Percentiles rank a stretch among this genome's conserved stretches.
Conservation (phyloP, 2,329 filamentous ascomycete genomes). For the Trichoderma sp. region DNA sequence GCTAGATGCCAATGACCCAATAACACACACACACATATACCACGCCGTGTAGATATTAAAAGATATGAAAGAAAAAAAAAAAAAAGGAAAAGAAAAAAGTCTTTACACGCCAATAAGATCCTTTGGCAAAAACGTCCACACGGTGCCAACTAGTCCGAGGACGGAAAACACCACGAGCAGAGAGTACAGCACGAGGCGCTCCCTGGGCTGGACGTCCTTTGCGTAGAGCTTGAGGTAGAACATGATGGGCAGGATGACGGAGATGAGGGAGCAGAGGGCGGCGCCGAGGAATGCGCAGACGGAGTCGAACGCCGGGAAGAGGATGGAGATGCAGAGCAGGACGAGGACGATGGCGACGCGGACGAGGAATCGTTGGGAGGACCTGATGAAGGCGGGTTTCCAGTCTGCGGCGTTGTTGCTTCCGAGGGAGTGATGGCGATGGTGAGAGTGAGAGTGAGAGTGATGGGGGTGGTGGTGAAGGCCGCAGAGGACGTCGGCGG, state of each 20-base stretch:
- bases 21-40: not conserved
- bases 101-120: constrained; percentile 58
- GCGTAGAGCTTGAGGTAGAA: constrained; percentile 92
- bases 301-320: constrained; percentile 75
- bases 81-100: not conserved
- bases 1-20: not conserved
- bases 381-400: constrained; percentile 41
- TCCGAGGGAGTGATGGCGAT: constrained; percentile 24
- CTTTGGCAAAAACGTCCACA: constrained; percentile 85
- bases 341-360: constrained; percentile 65
- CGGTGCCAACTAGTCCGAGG: constrained; percentile 73
- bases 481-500: constrained; percentile 75
- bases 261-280: constrained; percentile 89
- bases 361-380: constrained; percentile 54
- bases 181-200: constrained; percentile 64
- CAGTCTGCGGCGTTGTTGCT: constrained; percentile 40
- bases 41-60: not conserved
- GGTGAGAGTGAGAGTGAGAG: too few species aligned
- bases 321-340: constrained; percentile 69
- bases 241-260: constrained; percentile 79
- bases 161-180: constrained; percentile 67
- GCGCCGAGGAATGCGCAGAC: constrained; percentile 91
- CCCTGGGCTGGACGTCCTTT: constrained; percentile 60
- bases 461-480: constrained; percentile 51
- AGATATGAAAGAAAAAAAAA: not conserved